Evolutionary conservation across 2,329 filamentous ascomycete genomes (phyloP).

Genomic region (Trichoderma atroviride): DNA sequence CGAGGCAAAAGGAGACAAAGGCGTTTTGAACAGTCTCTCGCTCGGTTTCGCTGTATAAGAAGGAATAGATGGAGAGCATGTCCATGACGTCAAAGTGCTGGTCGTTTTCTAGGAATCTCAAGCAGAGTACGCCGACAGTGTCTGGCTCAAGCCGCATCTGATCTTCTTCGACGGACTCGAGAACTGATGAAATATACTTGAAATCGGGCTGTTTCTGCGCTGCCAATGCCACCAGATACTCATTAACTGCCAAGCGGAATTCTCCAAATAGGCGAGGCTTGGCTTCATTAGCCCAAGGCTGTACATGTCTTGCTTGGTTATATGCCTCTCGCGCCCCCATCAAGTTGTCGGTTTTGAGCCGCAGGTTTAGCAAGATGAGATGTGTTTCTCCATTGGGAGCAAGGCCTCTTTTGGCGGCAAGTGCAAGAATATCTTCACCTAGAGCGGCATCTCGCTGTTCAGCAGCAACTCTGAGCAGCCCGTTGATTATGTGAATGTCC

Average conservation of each 20-base stretch:
- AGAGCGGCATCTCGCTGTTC: conserved; percentile 69
- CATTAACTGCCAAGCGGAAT: conserved; percentile 68
- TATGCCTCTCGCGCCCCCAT: conserved; percentile 69
- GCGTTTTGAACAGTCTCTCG: conserved; percentile 66
- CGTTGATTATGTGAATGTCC: conserved; percentile 74
- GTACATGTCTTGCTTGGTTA: conserved; percentile 44
- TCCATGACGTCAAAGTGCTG: conserved; percentile 81
- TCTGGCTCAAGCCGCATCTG: conserved; percentile 70
- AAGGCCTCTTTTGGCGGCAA: conserved; percentile 68
- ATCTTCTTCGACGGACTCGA: conserved; percentile 72
- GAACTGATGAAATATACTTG: conserved; percentile 70
- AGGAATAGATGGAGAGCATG: conserved; percentile 74
- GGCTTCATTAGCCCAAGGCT: conserved; percentile 45
- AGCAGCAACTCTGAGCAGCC: conserved; percentile 71
- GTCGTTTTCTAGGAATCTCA: conserved; percentile 73
- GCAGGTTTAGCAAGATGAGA: conserved; percentile 74
- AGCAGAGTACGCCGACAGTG: conserved; percentile 73
- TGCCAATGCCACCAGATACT: conserved; percentile 71
- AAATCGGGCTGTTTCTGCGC: conserved; percentile 63
- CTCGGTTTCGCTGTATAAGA: conserved; percentile 70
- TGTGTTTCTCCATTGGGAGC: conserved; percentile 69
- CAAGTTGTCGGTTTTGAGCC: conserved; percentile 72
- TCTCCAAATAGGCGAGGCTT: conserved; percentile 51
- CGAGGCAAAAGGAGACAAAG: conserved; percentile 69
- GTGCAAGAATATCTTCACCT: conserved; percentile 70